A percentile compares a stretch with the other conserved stretches of the same genome.
phyloP scores from a whole-genome alignment of 2,329 filamentous ascomycete species.

The Aureobasidium sp. region DNA sequence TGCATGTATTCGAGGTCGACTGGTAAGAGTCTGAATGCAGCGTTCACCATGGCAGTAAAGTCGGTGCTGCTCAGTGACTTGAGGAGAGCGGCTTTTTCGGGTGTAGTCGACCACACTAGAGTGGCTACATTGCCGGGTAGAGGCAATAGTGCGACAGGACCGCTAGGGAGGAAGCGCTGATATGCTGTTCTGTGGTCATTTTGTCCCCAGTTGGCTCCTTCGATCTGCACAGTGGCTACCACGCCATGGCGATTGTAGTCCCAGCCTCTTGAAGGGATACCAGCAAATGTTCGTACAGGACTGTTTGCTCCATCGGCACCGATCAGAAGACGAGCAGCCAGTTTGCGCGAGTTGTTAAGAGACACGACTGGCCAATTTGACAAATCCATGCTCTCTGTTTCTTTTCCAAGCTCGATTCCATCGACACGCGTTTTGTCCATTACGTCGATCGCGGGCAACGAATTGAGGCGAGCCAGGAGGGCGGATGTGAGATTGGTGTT shows the following conservation, averaged over 20 bases:
- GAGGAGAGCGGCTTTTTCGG: slow-evolving; percentile 66
- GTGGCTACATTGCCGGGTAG: slow-evolving; percentile 76
- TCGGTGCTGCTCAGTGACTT: slow-evolving; percentile 66
- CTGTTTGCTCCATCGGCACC: slow-evolving; percentile 94
- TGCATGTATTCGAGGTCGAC: slow-evolving; percentile 81
- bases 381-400: slow-evolving; percentile 58
- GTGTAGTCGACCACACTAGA: slow-evolving; percentile 90
- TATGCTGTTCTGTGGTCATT: slow-evolving; percentile 58
- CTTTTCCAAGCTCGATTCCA: slow-evolving; percentile 65
- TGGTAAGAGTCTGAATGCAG: slow-evolving; percentile 74
- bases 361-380: slow-evolving; percentile 80
- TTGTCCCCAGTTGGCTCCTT: slow-evolving; percentile 38
- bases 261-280: slow-evolving; percentile 80
- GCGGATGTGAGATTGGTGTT: slow-evolving; percentile 81
- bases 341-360: slow-evolving; percentile 52
- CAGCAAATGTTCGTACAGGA: slow-evolving; percentile 81
- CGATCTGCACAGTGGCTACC: slow-evolving; percentile 76
- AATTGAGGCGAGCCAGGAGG: slow-evolving; percentile 58
- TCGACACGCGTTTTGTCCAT: slow-evolving; percentile 73
- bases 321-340: slow-evolving; percentile 77
- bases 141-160: slow-evolving; percentile 84
- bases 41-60: slow-evolving; percentile 84
- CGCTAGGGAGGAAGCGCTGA: slow-evolving; percentile 88
- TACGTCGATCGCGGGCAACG: slow-evolving; percentile 46
- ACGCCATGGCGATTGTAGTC: slow-evolving; percentile 87